Base-by-base conservation (phyloP, 345 rosid genomes). In the Aquilaria yunnanensis region DNA sequence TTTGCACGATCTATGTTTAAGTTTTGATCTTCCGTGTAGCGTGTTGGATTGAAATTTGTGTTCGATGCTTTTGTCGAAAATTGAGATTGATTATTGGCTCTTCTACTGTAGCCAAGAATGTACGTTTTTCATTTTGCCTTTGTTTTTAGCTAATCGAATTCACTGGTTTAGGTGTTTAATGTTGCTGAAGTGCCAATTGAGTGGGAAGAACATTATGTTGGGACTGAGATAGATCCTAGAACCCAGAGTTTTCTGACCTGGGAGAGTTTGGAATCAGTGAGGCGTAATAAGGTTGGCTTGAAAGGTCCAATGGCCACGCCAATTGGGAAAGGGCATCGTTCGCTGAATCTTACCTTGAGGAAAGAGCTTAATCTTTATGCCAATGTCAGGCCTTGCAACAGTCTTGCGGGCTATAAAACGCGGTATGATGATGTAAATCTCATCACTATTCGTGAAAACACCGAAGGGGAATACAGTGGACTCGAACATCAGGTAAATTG, bases 271-370 rank as follows among this genome's bases (percentile, higher is more conserved):
- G 96, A 95, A 75, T 95, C 99, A 14, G 99, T 95, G 12, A 77
- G 97, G 54, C 74, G 67, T 58, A 91, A 95, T 73, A 67, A 66
- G 72, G 96, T 95, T 16, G 99, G 99, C 43, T 80, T 95, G 78
- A 95, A 95, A 85, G 99, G 99, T 37, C 98, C 99, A 51, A 95
- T 95, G 98, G 99, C 99, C 2, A 95, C 99, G 13, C 98, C 99
- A 14, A 92, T 95, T 68, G 99, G 99, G 50, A 95, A 95, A 75
- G 99, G 99, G 57, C 99, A 95, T 70, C 89, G 99, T 55, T 95
- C 99, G 55, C 72, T 95, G 86, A 95, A 91, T 54, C 77, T 92
- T 59, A 91, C 98, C 53, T 80, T 91, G 43, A 83, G 99, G 85
- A 95, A 95, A 76, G 99, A 95, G 57, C 92, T 95, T 65, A 91